Base-by-base conservation (phyloP, 148 eudicot species). In the Suaeda aralocaspica region DNA sequence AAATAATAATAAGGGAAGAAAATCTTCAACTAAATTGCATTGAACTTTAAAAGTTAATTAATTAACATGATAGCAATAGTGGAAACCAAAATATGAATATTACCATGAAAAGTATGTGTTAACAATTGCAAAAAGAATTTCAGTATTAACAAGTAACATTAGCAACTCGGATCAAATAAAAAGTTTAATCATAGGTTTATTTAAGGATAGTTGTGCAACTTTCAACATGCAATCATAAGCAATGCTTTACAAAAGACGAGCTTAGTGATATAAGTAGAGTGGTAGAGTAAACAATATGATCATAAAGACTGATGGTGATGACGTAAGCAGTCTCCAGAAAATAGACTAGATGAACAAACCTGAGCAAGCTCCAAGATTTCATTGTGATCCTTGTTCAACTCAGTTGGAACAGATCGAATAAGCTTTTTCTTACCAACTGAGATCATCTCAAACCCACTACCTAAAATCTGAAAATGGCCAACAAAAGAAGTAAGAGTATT, bases 371-470 rank as follows among this genome's bases (percentile, higher is more conserved):
- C 99, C 72, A 94, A 78, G 75, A 94, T 94, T 78, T 91, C 97
- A 82, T 94, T 94, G 82, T 91, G 99, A 86, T 94, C 97, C 74
- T 86, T 89, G 77, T 94, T 91, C 81, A 94, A 71, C 80, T 94
- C 97, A 2, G 99, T 94, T 9, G 99, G 99, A 74, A 94, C 99
- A 66, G 97, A 94, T 26, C 99, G 80, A 14, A 94, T 86, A 56
- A 94, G 96, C 85, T 91, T 94, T 80, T 81, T 87, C 84, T 84
- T 94, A 66, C 99, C 97, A 68, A 94, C 89, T 64, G 93, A 73
- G 66, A 94, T 89, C 84, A 94, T 97, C 87, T 94, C 99, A 80
- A 86, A 94, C 58, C 99, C 99, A 79, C 90, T 94, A 45, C 99
- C 99, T 74, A 94, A 77, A 75, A 89, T 87, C 99, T 94, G 82